These are phyloP conservation scores for Pelagophyceae sp. DNA, from an alignment of 352 stramenopile genomes.

Conservation along the genomic window DNA sequence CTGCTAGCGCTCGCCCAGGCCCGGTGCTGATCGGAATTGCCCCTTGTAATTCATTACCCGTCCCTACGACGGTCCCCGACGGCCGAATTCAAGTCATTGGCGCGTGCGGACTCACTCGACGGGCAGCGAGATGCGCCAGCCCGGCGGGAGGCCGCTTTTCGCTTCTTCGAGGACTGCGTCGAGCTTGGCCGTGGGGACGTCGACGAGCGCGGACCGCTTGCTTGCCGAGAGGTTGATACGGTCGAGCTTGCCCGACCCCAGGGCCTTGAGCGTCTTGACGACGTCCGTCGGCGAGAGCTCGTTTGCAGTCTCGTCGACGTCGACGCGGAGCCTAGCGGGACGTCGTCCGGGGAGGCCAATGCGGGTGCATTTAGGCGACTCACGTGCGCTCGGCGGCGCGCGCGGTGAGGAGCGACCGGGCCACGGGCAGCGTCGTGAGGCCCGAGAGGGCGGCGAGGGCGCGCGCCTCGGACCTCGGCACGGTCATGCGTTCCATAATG, in stretches of 20 bases:
- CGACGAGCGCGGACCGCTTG: constrained; percentile 41
- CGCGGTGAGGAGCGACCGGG: neutral
- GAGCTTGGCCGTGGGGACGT: neutral
- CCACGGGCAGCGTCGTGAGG: neutral
- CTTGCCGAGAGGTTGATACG: constrained; percentile 36
- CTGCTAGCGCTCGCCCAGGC: too few species aligned
- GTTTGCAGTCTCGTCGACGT: neutral
- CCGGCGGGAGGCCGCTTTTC: neutral
- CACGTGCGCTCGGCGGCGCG: neutral
- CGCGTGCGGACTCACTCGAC: too few species aligned
- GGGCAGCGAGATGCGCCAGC: neutral
- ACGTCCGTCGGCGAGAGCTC: constrained; percentile 35
- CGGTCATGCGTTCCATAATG: constrained; percentile 28
- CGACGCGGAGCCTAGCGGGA: neutral
- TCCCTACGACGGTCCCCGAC: too few species aligned
- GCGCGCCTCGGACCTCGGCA: constrained; percentile 35
- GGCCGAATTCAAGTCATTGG: too few species aligned
- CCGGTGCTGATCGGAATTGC: too few species aligned
- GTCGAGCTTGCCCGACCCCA: constrained; percentile 44
- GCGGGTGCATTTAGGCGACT: neutral
- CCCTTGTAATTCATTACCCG: too few species aligned
- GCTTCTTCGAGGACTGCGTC: neutral
- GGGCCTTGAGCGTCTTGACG: constrained; percentile 34
- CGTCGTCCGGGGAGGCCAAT: neutral
- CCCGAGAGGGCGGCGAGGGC: constrained; percentile 27